These are phyloP conservation scores for Tulasnella sp. DNA, from an alignment of 768 basidiomycete species.

Conservation along the genomic window DNA sequence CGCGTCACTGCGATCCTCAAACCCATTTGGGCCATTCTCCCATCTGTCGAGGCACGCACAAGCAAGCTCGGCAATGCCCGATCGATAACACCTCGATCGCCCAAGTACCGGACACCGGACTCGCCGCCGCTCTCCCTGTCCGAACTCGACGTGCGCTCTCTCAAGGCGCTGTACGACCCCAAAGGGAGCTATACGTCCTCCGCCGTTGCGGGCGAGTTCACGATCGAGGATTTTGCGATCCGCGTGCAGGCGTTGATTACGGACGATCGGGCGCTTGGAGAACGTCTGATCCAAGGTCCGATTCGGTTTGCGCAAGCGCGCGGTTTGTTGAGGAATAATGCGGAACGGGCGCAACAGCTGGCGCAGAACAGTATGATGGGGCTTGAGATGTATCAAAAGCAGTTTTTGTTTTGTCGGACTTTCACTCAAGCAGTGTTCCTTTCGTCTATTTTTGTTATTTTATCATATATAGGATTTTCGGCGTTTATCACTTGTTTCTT, in stretches of 20 bases:
- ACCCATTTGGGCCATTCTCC: conserved; percentile 69
- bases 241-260: conserved; percentile 69
- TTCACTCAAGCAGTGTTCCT: no score
- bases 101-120: conserved; percentile 5
- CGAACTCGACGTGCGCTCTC: conserved; percentile 73
- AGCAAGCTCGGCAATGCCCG: conserved; percentile 41
- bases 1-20: conserved; percentile 45
- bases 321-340: conserved; percentile 83
- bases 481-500: no score
- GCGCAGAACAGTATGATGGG: conserved; percentile 69
- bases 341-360: conserved; percentile 81
- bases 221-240: conserved; percentile 60
- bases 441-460: no score
- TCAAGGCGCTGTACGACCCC: conserved; percentile 65
- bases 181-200: conserved; percentile 9
- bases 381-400: conserved; percentile 83
- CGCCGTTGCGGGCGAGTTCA: conserved; percentile 36
- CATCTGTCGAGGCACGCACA: conserved; percentile 71
- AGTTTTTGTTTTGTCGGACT: no score
- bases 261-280: conserved; percentile 75
- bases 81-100: conserved; percentile 25
- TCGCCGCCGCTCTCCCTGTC: conserved; percentile 40
- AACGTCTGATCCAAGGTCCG: no score
- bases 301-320: conserved; percentile 80
- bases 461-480: no score